phyloP scores from a whole-genome alignment of 805 yeast genomes.

The Candida chauliodis region DNA sequence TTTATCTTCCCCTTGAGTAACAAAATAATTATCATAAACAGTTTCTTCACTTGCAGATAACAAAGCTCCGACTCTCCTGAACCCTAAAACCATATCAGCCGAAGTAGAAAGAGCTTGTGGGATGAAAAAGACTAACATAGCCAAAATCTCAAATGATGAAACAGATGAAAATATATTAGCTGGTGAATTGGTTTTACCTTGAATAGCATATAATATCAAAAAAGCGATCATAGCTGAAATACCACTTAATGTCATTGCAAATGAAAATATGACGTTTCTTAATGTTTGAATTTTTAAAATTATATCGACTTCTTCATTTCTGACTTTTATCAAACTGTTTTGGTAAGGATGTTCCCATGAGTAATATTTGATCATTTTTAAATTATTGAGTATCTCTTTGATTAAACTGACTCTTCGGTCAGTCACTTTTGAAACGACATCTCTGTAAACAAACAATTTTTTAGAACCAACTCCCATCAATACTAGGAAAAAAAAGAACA shows the following conservation, averaged over 20 bases:
- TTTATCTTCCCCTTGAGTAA: conserved; percentile 3
- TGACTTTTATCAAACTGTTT: conserved; percentile 46
- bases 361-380: conserved; percentile 78
- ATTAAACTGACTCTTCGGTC: conserved; percentile 69
- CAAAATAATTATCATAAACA: conserved; percentile 8
- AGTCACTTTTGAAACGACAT: conserved; percentile 52
- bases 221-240: conserved; percentile 60
- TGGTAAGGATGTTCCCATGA: conserved; percentile 84
- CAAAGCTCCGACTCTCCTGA: conserved; percentile 51
- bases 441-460: conserved; percentile 50
- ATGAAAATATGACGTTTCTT: conserved; percentile 57
- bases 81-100: conserved; percentile 60
- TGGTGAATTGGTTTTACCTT: conserved; percentile 33
- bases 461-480: conserved; percentile 43
- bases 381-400: conserved; percentile 68
- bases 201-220: conserved; percentile 27
- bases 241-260: conserved; percentile 61
- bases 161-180: conserved; percentile 65
- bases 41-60: conserved; percentile 43
- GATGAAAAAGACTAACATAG: conserved; percentile 56
- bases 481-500: conserved; percentile 44
- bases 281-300: conserved; percentile 59
- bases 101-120: conserved; percentile 64
- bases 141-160: conserved; percentile 56
- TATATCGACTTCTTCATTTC: conserved; percentile 54